A percentile compares a stretch with the other conserved stretches of the same genome.
Evolutionary conservation across 805 yeast genomes (phyloP).

Genomic region (Yarrowia divulgata): DNA sequence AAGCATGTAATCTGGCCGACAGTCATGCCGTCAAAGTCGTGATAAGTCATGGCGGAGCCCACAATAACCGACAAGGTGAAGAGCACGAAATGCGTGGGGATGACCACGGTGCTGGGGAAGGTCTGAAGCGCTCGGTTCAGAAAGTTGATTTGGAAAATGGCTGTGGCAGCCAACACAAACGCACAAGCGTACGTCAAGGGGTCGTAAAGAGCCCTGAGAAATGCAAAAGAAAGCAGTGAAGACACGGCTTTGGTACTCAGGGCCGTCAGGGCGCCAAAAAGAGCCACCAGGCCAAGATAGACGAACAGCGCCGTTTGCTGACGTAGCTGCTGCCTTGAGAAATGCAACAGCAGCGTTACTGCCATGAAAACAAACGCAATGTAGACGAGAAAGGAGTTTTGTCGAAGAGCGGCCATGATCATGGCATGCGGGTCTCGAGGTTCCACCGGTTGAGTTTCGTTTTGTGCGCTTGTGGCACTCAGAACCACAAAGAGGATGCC

Average conservation of each 20-base stretch:
- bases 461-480: slow-evolving; percentile 47
- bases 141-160: slow-evolving; percentile 54
- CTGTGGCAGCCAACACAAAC: slow-evolving; percentile 50
- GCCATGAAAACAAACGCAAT: neutral
- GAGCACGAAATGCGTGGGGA: slow-evolving; percentile 59
- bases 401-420: slow-evolving; percentile 16
- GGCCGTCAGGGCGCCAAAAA: slow-evolving; percentile 59
- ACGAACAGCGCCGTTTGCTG: slow-evolving; percentile 29
- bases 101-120: slow-evolving; percentile 57
- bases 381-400: slow-evolving; percentile 19
- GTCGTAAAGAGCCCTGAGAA: slow-evolving; percentile 45
- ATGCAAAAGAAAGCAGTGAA: slow-evolving; percentile 46
- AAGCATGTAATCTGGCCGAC: slow-evolving; percentile 8
- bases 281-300: slow-evolving; percentile 51
- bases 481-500: slow-evolving; percentile 56
- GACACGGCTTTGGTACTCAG: slow-evolving; percentile 55
- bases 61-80: slow-evolving; percentile 56
- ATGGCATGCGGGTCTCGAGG: slow-evolving; percentile 25
- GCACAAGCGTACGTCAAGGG: slow-evolving; percentile 48
- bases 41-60: slow-evolving; percentile 55
- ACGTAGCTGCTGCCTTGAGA: slow-evolving; percentile 11
- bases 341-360: neutral
- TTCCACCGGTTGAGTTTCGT: neutral
- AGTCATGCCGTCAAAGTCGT: slow-evolving; percentile 50
- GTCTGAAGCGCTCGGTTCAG: slow-evolving; percentile 53